Evolutionary conservation across 2,329 filamentous ascomycete genomes (phyloP), one percentile per base, ranked within the genome.

Genomic region (Alternaria longipes): DNA sequence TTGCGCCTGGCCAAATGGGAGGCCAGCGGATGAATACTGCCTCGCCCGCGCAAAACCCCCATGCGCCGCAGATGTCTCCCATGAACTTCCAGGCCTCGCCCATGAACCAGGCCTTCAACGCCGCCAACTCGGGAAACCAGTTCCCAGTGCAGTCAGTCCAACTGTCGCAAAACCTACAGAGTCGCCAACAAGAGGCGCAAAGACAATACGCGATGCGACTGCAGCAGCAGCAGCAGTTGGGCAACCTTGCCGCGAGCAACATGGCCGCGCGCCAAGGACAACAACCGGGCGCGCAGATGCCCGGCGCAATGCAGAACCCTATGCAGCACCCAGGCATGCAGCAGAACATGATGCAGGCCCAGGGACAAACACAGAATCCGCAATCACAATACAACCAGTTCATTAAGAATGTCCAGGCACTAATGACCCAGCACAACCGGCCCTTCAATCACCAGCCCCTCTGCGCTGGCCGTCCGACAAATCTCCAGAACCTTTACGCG

Each of bases 131-230:
- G 42, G 74, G 72, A 53, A 69, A 83, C 56, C 82, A 79, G 53
- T 85, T 84, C 56, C 83, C 74, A 3, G 74, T 78, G 2, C 76
- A 80, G 66, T 77, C 80, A 42, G 81, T 81, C 28, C 82, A 84
- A 71, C 77, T 83, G 34, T 83, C 82, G 59, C 82, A 82, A 56
- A 85, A 85, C 60, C 81, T 85, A 24, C 79, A 81, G 59, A 74
- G 71, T 28, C 73, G 75, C 45, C 84, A 86, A 69, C 84, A 83
- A 46, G 85, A 91, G 64, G 90, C 92, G 41, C 90, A 92, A 72
- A 89, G 93, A 66, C 90, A 93, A 50, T 94, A 96, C 72, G 92
- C 96, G 69, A 91, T 96, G 87, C 90, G 92, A 62, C 80, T 96
- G 54, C 91, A 96, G 56, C 91, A 94, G 71, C 65, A 68, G 38